Evolutionary conservation across 441 rosid species (phyloP).

Genomic region (Corymbia calophylla): DNA sequence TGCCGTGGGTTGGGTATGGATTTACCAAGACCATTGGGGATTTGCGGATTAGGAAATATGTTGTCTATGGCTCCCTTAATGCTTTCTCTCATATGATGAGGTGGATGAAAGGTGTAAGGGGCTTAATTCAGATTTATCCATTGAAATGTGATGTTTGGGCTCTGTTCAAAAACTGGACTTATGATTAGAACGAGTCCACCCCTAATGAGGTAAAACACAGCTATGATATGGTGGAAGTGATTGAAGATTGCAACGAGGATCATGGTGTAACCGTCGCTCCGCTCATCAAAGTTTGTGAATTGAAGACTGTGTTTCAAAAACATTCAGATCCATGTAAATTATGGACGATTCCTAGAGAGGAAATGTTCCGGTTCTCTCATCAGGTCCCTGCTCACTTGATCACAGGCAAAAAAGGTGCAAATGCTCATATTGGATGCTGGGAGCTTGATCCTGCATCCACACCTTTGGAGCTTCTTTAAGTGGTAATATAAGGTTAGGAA

Average conservation of each 20-base stretch:
- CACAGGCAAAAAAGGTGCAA: slow-evolving; percentile 24
- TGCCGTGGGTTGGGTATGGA: slow-evolving; percentile 27
- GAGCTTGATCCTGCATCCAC: slow-evolving; percentile 35
- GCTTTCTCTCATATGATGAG: slow-evolving; percentile 36
- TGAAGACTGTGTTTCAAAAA: slow-evolving; percentile 22
- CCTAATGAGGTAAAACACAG: slow-evolving; percentile 19
- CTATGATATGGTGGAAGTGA: slow-evolving; percentile 36
- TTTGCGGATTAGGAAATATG: slow-evolving; percentile 17
- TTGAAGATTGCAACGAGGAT: slow-evolving; percentile 15
- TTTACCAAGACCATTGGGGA: slow-evolving; percentile 17
- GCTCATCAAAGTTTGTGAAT: slow-evolving; percentile 21
- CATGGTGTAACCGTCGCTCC: slow-evolving; percentile 17
- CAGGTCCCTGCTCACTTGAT: slow-evolving; percentile 26
- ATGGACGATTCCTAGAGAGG: slow-evolving; percentile 21
- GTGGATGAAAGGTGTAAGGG: slow-evolving; percentile 22
- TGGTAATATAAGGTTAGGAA: neutral
- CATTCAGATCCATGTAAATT: neutral
- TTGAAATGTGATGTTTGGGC: slow-evolving; percentile 34
- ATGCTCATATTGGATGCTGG: slow-evolving; percentile 26
- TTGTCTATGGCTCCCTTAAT: slow-evolving; percentile 11
- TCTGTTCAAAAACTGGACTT: slow-evolving; percentile 27
- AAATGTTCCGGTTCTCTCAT: slow-evolving; percentile 33
- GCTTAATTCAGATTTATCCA: slow-evolving; percentile 30
- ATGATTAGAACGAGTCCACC: slow-evolving; percentile 23
- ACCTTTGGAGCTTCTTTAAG: slow-evolving; percentile 32